Base-by-base conservation (phyloP, 75 land plant genomes). In the Picea sitchensis region DNA sequence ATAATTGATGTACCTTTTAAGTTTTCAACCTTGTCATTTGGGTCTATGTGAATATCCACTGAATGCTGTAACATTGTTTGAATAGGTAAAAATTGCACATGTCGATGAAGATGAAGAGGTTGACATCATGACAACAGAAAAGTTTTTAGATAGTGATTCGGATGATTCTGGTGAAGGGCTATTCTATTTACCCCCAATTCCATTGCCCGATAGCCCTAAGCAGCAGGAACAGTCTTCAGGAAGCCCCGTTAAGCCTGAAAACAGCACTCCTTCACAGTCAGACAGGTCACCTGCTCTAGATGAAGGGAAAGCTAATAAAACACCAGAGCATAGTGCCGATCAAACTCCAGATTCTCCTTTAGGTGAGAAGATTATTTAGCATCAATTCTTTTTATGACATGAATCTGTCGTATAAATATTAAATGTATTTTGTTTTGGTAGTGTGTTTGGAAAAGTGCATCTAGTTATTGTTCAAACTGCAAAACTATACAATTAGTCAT, bases 81-180 rank as follows among this genome's bases (percentile, higher is more conserved):
- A 17, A 58, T 65, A 96, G 99, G 95, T 84, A 56, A 96, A 91
- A 83, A 95, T 91, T 61, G 68, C 80, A 54, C 85, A 86, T 75
- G 85, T 90, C 14, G 91, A 95, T 85, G 94, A 96, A 81, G 95
- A 94, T 78, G 94, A 87, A 14, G 98, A 95, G 57, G 85, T 96
- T 73, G 99, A 96, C 69, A 91, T 96, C 30, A 54, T 90, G 65
- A 87, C 92, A 17, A 83, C 86, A 36, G 95, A 95, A 71, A 92
- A 90, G 69, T 93, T 87, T 84, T 87, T 92, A 13, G 81, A 87
- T 81, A 92, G 95, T 82, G 99, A 96, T 73, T 95, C 98, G 44
- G 99, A 96, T 81, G 85, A 88, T 51, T 96, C 98, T 61, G 85
- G 91, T 78, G 95, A 90, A 71, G 97, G 93, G 77, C 85, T 96